Evolutionary conservation across 2,329 filamentous ascomycete species (phyloP).

Genomic region (Ophiostoma himal-ulmi): DNA sequence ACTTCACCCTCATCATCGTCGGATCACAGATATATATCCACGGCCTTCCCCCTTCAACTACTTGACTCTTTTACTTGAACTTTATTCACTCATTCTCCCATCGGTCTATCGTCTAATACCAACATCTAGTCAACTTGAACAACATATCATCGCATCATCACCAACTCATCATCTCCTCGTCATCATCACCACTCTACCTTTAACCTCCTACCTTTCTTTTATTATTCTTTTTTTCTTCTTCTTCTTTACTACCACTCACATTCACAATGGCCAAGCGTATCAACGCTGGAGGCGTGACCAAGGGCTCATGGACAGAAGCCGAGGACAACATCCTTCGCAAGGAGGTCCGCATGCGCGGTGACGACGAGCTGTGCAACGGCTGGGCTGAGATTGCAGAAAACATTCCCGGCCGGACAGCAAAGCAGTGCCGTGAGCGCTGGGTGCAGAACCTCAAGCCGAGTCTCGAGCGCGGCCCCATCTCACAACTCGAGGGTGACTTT

Average conservation of each 20-base stretch:
- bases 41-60: background rate
- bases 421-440: constrained; percentile 91
- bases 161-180: background rate
- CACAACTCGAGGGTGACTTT: constrained; percentile 59
- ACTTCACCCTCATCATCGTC: background rate
- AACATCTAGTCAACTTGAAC: background rate
- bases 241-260: background rate
- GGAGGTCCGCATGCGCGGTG: constrained; percentile 61
- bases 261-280: background rate
- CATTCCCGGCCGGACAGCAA: constrained; percentile 73
- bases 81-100: background rate
- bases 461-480: constrained; percentile 68
- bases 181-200: background rate
- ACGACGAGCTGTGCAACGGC: constrained; percentile 45
- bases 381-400: constrained; percentile 81
- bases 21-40: constrained; percentile 1
- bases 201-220: background rate
- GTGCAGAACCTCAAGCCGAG: constrained; percentile 84
- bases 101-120: background rate
- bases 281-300: background rate
- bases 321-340: constrained; percentile 63
- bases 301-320: constrained; percentile 65
- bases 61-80: background rate
- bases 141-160: background rate
- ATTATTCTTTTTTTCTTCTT: background rate